Evolutionary conservation across 345 rosid species (phyloP).

Genomic region (Mercurialis annua): DNA sequence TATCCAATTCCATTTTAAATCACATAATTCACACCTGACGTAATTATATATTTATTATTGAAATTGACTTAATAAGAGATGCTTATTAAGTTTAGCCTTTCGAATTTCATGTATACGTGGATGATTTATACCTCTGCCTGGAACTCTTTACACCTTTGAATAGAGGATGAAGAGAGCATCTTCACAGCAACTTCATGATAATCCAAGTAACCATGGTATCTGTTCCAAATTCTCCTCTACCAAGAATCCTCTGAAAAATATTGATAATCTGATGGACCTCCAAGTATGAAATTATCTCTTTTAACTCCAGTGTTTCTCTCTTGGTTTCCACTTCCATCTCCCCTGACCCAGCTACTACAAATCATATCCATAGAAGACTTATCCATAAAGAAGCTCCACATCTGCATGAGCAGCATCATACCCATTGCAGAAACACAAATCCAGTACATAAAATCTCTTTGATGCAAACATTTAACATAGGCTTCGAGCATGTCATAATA

Average conservation of each 20-base stretch:
- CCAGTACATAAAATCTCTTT: background rate
- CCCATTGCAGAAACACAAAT: background rate
- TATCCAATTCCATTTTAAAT: too few relatives aligned
- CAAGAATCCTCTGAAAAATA: conserved; percentile 35
- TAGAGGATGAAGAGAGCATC: conserved; percentile 51
- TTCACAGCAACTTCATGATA: conserved; percentile 57
- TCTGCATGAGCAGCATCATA: background rate
- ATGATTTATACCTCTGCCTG: too few relatives aligned
- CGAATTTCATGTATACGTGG: too few relatives aligned
- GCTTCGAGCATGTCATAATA: background rate
- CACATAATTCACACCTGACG: too few relatives aligned
- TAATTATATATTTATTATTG: too few relatives aligned
- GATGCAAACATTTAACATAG: background rate
- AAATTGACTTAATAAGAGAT: too few relatives aligned
- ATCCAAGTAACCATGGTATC: conserved; percentile 47
- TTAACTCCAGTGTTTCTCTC: conserved; percentile 9
- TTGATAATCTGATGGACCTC: conserved; percentile 35
- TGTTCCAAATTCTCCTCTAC: conserved; percentile 56
- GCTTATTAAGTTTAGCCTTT: too few relatives aligned
- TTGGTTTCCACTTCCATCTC: too few relatives aligned
- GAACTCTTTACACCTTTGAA: conserved; percentile 54
- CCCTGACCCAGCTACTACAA: too few relatives aligned
- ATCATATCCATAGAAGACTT: background rate
- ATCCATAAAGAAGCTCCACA: background rate
- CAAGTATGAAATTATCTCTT: conserved; percentile 22